A percentile compares a stretch with the other conserved stretches of the same genome.
Evolutionary conservation across 2,329 filamentous ascomycete genomes (phyloP).

Genomic region (Pleurostoma richardsiae): DNA sequence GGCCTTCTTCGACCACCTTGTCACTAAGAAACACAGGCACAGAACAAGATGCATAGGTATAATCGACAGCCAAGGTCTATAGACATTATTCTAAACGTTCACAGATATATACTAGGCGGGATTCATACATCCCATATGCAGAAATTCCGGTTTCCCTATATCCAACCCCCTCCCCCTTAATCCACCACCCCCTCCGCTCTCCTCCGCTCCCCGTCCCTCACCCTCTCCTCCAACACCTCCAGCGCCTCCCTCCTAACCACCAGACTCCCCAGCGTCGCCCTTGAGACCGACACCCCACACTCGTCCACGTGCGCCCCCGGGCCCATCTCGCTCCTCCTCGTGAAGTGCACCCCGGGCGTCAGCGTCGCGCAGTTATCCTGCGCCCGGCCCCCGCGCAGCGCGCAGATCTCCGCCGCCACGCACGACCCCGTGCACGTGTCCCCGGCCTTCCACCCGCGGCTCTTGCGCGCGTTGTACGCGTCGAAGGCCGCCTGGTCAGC

Average conservation of each 20-base stretch:
- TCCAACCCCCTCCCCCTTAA: background rate
- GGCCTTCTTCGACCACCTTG: no score
- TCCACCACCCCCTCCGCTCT: background rate
- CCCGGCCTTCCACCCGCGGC: slow-evolving; percentile 22
- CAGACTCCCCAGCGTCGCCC: background rate
- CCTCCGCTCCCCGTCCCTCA: background rate
- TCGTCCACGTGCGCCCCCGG: background rate
- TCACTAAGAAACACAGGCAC: no score
- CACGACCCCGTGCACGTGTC: slow-evolving; percentile 24
- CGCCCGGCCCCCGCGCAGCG: slow-evolving; percentile 26
- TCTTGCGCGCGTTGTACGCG: slow-evolving; percentile 28
- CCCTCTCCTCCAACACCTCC: background rate
- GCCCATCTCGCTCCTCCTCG: slow-evolving; percentile 1
- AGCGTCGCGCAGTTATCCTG: slow-evolving; percentile 26
- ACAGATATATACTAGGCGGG: no score
- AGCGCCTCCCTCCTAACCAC: background rate
- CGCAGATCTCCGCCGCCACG: slow-evolving; percentile 26
- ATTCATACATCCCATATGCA: no score
- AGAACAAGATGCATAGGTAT: no score
- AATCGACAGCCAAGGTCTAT: no score
- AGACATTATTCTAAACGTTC: no score
- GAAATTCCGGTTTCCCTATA: no score
- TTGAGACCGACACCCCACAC: background rate
- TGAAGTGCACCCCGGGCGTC: slow-evolving; percentile 6
- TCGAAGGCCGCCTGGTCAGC: slow-evolving; percentile 26